These are phyloP conservation scores for Lactarius sanguifluus DNA, from an alignment of 768 basidiomycete genomes.

Conservation along the genomic window DNA sequence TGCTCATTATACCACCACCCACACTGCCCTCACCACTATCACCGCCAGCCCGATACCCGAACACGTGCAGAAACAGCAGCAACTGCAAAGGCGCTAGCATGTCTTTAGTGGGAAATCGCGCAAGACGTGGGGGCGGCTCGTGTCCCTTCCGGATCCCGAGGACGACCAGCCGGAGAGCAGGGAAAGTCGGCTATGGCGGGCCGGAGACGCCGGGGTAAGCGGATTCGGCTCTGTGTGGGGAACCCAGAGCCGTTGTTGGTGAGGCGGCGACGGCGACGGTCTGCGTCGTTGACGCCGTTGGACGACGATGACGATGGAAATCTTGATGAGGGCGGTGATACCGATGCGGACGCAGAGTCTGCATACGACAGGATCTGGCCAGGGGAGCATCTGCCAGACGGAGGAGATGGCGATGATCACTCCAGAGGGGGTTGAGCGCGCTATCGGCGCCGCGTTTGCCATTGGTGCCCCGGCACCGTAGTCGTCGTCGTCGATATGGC, in stretches of 20 bases:
- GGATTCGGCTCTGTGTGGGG: constrained; percentile 8
- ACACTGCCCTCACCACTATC: neutral
- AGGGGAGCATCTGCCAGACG: neutral
- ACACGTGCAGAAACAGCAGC: neutral
- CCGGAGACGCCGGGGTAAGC: neutral
- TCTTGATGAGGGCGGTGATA: neutral
- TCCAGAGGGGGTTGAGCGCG: constrained; percentile 18
- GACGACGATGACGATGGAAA: neutral
- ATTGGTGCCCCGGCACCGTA: neutral
- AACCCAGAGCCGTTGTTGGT: constrained; percentile 1
- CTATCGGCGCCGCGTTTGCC: constrained; percentile 19
- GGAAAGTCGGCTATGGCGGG: neutral
- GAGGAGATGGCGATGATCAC: constrained; percentile 3
- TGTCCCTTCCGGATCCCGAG: constrained; percentile 9
- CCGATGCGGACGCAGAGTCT: neutral
- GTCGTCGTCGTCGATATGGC: too few relatives aligned
- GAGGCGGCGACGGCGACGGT: neutral
- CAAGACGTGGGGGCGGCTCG: constrained; percentile 16
- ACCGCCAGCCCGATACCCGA: neutral
- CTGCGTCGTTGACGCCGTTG: neutral
- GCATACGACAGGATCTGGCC: constrained; percentile 9
- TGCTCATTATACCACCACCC: neutral
- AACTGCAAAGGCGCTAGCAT: neutral
- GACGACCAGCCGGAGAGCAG: neutral
- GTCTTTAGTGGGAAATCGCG: constrained; percentile 15